Base-by-base conservation (phyloP, 176 grass and related monocot species). In the Zoysia pacifica region DNA sequence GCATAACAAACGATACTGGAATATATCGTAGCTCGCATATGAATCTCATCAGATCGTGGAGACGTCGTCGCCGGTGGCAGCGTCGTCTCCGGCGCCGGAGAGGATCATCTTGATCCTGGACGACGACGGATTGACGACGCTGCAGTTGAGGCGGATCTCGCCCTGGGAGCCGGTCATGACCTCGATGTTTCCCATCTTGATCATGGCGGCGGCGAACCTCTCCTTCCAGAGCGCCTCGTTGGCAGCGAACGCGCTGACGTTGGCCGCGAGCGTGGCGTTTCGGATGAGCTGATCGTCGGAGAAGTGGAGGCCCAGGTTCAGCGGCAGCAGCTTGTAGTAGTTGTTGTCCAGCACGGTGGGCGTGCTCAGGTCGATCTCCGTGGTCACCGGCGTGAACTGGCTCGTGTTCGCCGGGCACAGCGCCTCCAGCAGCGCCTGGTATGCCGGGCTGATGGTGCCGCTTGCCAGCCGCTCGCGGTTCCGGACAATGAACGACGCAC, bases 241-340 rank as follows among this genome's bases (percentile, higher is more conserved):
- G 0, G 55, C 77, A 4, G 71, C 87, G 71, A 89, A 89, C 3
- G 16, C 28, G 41, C 9, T 58, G 12, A 81, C 87, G 18, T n/a
- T n/a, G n/a, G n/a, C n/a, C n/a, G n/a, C n/a, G n/a, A n/a, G n/a
- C n/a, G n/a, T n/a, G n/a, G n/a, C n/a, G n/a, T n/a, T n/a, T n/a
- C n/a, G n/a, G n/a, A n/a, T n/a, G n/a, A 90, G 82, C 79, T 85
- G 83, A 62, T 90, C 82, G 74, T 85, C 88, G 51, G 88, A 90
- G 74, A 86, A 78, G 79, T 86, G 77, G 62, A 90, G 83, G 18
- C 88, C 79, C 76, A 81, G 77, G 45, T 15, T 5, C 0, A 62
- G 79, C 19, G 79, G 88, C 73, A 90, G 74, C 20, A 85, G 79
- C 68, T 72, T 86, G 88, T 90, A 90, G 83, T 90, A 90, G 83